These are phyloP conservation scores for Xylaria cubensis DNA, from an alignment of 495 filamentous ascomycete genomes.

Conservation along the genomic window DNA sequence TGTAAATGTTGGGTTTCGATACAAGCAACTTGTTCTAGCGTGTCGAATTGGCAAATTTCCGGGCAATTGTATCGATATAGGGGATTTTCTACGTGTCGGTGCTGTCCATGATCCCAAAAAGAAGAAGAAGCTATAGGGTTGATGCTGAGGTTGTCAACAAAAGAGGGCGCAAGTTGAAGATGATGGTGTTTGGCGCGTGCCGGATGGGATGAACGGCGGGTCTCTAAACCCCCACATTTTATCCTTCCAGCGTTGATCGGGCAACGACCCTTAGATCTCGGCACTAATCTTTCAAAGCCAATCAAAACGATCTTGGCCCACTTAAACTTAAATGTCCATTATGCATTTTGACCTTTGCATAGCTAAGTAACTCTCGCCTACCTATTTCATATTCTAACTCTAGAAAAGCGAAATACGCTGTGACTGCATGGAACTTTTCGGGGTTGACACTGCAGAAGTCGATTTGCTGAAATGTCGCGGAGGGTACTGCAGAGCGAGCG, in stretches of 20 bases:
- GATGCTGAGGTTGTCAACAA: conserved; percentile 23
- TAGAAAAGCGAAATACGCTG: too few relatives aligned
- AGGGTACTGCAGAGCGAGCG: too few relatives aligned
- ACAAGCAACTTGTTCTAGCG: conserved; percentile 28
- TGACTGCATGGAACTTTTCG: too few relatives aligned
- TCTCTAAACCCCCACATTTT: conserved; percentile 14
- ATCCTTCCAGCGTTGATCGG: conserved; percentile 11
- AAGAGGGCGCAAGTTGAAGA: conserved; percentile 38
- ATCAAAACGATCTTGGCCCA: not conserved
- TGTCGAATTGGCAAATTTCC: conserved; percentile 36
- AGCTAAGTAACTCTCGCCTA: too few relatives aligned
- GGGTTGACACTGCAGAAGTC: too few relatives aligned
- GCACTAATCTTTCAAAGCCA: not conserved
- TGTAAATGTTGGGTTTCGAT: conserved; percentile 27
- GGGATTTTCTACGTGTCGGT: conserved; percentile 45
- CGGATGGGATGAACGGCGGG: not conserved
- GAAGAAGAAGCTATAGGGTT: conserved; percentile 18
- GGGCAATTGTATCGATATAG: conserved; percentile 33
- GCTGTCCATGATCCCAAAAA: conserved; percentile 36
- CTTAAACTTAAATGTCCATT: not conserved
- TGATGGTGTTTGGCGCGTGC: conserved; percentile 27
- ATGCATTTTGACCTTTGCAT: not conserved
- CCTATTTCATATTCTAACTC: too few relatives aligned
- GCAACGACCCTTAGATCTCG: conserved; percentile 12
- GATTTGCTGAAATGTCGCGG: too few relatives aligned